Base-by-base conservation (phyloP, 331 rosid species). In the Malus hybrid region DNA sequence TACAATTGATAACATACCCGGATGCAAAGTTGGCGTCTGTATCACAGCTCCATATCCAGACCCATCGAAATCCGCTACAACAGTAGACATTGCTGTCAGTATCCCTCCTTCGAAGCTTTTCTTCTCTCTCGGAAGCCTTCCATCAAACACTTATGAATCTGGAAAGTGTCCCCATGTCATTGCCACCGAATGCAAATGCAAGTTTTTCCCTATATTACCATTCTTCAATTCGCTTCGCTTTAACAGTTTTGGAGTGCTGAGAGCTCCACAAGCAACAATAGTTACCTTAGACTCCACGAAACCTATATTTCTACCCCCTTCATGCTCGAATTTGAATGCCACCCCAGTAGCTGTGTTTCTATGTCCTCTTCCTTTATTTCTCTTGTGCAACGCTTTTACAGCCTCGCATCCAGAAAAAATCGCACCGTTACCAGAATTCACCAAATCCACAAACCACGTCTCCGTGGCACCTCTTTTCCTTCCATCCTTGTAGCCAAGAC, bases 101-200 rank as follows among this genome's bases (percentile, higher is more conserved):
- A 90, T 90, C 67, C 93, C 98, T 79, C 98, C 97, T 79, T 93
- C 95, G 36, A 83, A 93, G 85, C 97, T 90, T 83, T 83, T 93
- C 70, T 88, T 90, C 64, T 78, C 63, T 65, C 78, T 8, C 79
- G 80, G 86, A 9, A 88, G 90, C 93, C 93, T 83, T 44, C 69
- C 77, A 70, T 87, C 73, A n/a, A 81, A 18, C 27, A 64, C 76
- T 10, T 81, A 61, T 67, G 76, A 33, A 32, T 88, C 91, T 2
- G 97, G 98, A 42, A 93, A 93, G 69, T 89, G 80, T 16, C 98
- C 98, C 95, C 97, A 93, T 2, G 95, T 90, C 98, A 93, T 90
- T 79, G 82, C 65, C 55, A 90, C 97, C 5, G 95, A 95, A 83
- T 93, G 93, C 52, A 90, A 89, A 83, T 87, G 96, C 89, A 89